These are phyloP conservation scores for Bryoerythrophyllum caledonicum DNA, from an alignment of 225 moss, liverwort and hornwort genomes.

Conservation along the genomic window DNA sequence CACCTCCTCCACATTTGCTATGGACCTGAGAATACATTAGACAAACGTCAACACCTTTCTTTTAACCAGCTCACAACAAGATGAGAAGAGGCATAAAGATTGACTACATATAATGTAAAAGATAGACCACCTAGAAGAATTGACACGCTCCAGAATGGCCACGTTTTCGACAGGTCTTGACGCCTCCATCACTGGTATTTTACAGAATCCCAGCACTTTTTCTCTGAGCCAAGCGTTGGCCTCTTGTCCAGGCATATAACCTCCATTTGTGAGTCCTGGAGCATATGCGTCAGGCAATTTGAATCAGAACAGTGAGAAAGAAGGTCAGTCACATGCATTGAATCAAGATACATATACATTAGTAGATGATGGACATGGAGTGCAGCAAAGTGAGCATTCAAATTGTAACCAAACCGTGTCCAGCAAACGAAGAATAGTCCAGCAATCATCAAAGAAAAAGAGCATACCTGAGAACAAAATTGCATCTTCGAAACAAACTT, in stretches of 20 bases:
- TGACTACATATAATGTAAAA: neutral
- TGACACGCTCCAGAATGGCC: constrained; percentile 67
- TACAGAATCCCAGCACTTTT: constrained; percentile 74
- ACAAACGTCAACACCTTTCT: constrained; percentile 10
- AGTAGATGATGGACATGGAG: neutral
- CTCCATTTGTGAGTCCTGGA: constrained; percentile 84
- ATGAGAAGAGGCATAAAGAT: neutral
- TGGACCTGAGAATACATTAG: constrained; percentile 45
- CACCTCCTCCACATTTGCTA: constrained; percentile 70
- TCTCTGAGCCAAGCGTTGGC: constrained; percentile 84
- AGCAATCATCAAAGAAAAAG: neutral
- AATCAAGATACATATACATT: neutral
- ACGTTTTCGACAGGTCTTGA: constrained; percentile 65
- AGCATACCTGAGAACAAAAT: constrained; percentile 75
- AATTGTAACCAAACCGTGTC: too few relatives aligned
- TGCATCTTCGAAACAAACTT: constrained; percentile 92
- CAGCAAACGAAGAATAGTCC: neutral
- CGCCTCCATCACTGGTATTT: constrained; percentile 58
- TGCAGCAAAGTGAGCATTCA: neutral
- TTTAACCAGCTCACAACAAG: constrained; percentile 10
- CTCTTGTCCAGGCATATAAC: constrained; percentile 73
- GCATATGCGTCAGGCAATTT: constrained; percentile 15
- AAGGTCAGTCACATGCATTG: neutral
- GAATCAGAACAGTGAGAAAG: constrained; percentile 17
- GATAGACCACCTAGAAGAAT: constrained; percentile 63